A percentile compares a stretch with the other conserved stretches of the same genome.
These are phyloP conservation scores for Phytopythium helicoides DNA, from an alignment of 352 stramenopile species.

Conservation along the genomic window DNA sequence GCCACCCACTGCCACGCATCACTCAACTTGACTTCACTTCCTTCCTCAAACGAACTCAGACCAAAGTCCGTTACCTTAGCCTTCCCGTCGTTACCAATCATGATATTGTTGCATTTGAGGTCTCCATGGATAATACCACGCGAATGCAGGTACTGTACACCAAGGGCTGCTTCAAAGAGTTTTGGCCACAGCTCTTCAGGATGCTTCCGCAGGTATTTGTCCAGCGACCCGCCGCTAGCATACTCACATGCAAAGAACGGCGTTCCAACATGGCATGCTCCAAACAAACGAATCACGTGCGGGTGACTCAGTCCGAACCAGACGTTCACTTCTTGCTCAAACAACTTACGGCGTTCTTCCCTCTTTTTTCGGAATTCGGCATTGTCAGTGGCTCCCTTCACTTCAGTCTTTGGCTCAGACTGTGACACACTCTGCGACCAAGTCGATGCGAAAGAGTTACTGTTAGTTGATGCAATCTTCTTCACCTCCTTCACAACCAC, in stretches of 20 bases:
- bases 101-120: conserved; percentile 52
- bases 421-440: too few species aligned
- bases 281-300: conserved; percentile 10
- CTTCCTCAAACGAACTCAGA: conserved; percentile 5
- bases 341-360: conserved; percentile 8
- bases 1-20: conserved; percentile 13
- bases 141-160: conserved; percentile 48
- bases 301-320: conserved; percentile 11
- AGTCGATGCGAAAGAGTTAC: too few species aligned
- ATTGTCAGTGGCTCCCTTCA: neutral
- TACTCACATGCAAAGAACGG: conserved; percentile 16
- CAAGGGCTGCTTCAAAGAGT: conserved; percentile 26
- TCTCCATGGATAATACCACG: conserved; percentile 61
- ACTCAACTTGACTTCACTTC: conserved; percentile 1
- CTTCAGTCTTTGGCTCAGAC: neutral
- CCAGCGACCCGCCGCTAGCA: conserved; percentile 7
- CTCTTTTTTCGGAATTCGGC: conserved; percentile 1
- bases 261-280: conserved; percentile 9
- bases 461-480: too few species aligned
- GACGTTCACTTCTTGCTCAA: conserved; percentile 15
- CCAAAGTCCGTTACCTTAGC: conserved; percentile 17
- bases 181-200: conserved; percentile 9
- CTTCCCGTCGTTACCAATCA: conserved; percentile 15
- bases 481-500: conserved; percentile 22
- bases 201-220: conserved; percentile 7